These are phyloP conservation scores for Metschnikowia cubensis DNA, from an alignment of 805 yeast genomes.

Conservation along the genomic window DNA sequence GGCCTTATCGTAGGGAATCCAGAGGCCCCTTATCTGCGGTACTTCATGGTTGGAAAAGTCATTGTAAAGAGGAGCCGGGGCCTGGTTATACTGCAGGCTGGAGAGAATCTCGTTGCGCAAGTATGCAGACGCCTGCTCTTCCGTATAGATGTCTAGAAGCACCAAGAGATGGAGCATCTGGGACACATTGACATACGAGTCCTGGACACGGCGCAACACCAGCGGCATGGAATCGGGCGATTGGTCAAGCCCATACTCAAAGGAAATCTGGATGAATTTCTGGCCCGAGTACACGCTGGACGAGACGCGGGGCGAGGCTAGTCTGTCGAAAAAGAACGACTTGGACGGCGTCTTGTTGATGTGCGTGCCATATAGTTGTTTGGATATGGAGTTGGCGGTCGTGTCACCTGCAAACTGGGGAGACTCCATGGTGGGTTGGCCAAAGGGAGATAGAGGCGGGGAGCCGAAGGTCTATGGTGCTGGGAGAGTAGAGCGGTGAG, in stretches of 20 bases:
- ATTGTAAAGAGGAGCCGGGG: conserved; percentile 19
- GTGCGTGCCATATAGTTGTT: conserved; percentile 35
- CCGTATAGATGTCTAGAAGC: conserved; percentile 25
- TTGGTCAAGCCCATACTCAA: conserved; percentile 9
- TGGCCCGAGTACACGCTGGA: conserved; percentile 34
- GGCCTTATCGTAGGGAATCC: conserved; percentile 45
- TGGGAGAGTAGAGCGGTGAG: not conserved
- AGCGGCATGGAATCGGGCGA: conserved; percentile 5
- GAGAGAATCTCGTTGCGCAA: conserved; percentile 31
- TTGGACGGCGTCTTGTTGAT: conserved; percentile 19
- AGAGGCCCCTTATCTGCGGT: conserved; percentile 29
- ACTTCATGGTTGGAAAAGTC: conserved; percentile 31
- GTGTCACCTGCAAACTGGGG: conserved; percentile 40
- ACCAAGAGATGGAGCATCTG: conserved; percentile 35
- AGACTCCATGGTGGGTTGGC: conserved; percentile 32
- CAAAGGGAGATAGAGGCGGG: conserved; percentile 1
- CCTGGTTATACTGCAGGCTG: conserved; percentile 26
- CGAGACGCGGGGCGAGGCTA: conserved; percentile 7
- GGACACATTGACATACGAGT: conserved; percentile 36
- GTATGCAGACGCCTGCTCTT: conserved; percentile 26
- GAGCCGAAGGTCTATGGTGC: conserved; percentile 1
- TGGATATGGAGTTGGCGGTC: conserved; percentile 37
- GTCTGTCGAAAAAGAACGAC: not conserved
- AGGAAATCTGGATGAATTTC: conserved; percentile 33
- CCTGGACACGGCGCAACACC: conserved; percentile 40